Evolutionary conservation across 805 yeast species (phyloP), one percentile per base, ranked within the genome.

Genomic region (Candida mattraensis): DNA sequence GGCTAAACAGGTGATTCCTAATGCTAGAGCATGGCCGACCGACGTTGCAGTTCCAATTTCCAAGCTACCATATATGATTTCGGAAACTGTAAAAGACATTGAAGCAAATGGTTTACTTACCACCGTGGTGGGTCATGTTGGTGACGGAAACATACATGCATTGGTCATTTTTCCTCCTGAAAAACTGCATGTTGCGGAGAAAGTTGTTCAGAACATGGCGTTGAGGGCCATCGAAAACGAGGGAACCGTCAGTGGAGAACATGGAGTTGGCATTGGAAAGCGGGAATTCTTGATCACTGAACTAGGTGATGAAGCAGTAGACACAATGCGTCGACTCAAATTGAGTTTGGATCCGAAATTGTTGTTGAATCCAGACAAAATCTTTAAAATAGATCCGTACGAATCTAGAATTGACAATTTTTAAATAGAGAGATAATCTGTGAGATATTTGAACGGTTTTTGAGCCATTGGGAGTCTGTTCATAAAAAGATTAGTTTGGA

Each of bases 161-260:
- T 68, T 80, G 44, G 67, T 83, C 14, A 61, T 80, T 5, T 80
- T 80, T 57, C 69, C 69, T 24, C 73, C 74, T 0, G 70, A 72
- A 18, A 70, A 76, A 41, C 50, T 66, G 14, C 58, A 61, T 1
- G 61, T 60, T 19, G 79, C 76, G 6, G 69, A 72, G 39, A 53
- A 54, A 17, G 56, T 82, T n/a, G 82, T 81, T 4, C 66, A 69
- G 13, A 63, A 73, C 34, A 78, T 84, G 81, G 83, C 79, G 33
- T 55, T 69, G 33, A 59, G 81, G 15, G 93, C 89, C 0, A 62
- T 85, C 14, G 71, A 58, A 1, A 72, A 78, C 32, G 91, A 84
- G 40, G 94, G 94, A 1, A 84, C 94, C 2, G 80, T 86, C 48
- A 81, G 87, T 9, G 94, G 94, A 18, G 94, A 85, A 51, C 94